Evolutionary conservation across 352 stramenopile species (phyloP), one percentile per base, ranked within the genome.

Genomic region (Pythium volutum): DNA sequence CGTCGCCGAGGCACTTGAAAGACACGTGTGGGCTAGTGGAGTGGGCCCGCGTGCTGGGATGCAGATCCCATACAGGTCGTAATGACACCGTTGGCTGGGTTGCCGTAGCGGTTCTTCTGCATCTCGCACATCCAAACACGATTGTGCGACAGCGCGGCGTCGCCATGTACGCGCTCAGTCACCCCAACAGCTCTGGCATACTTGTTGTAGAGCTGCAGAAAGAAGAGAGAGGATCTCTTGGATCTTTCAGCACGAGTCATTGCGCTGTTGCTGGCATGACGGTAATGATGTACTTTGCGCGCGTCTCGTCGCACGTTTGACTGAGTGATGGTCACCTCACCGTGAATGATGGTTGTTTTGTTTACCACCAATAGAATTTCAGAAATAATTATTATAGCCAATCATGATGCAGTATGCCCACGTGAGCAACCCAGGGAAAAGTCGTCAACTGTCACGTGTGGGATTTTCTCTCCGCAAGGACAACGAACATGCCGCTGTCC

Each of bases 1-100:
- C 38, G 74, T 82, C 33, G 71, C 66, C 31, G 14, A 36, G 31
- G 31, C 31, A 11, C 31, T 36, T 36, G 31, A 11, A 36, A 36
- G 31, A 36, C 31, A 8, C 31, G 31, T 11, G 31, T 36, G 31
- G 31, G 31, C 0, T 15, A 11, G 31, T 36, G 31, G 31, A 36
- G n/a, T 1, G 31, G 31, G 31, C 31, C 53, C 53, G 53, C n/a
- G 53, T 18, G 18, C 18, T 59, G 38, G n/a, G 53, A 59, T 31
- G n/a, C 25, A 2, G 38, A 33, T 14, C 22, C 39, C 12, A 4
- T 6, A 8, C 53, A 59, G 41, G 53, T 59, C 23, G 27, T 26
- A 26, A 18, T 51, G 52, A 39, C 36, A n/a, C 50, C 36, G 14
- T 16, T 31, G 50, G 15, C 22, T 12, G 31, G n/a, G n/a, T 18